These are phyloP conservation scores for Wickerhamiella azymoides DNA, from an alignment of 805 yeast species.

Conservation along the genomic window DNA sequence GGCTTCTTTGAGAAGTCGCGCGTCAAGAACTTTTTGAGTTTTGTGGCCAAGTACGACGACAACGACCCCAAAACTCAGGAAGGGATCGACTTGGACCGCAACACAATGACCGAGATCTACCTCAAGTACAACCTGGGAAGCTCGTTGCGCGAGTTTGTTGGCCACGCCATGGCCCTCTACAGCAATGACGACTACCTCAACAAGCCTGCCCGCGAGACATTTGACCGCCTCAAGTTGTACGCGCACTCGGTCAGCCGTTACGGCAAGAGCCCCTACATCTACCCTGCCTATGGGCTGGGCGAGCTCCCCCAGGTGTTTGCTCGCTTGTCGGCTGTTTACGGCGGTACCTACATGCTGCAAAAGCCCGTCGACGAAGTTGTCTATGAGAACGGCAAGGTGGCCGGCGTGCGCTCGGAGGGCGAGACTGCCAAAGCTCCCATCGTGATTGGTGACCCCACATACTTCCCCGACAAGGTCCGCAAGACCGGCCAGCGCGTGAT, in stretches of 20 bases:
- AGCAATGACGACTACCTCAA: slow-evolving; percentile 78
- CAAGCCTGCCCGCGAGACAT: slow-evolving; percentile 84
- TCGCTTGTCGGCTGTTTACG: slow-evolving; percentile 88
- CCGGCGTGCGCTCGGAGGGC: slow-evolving; percentile 81
- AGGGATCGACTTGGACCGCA: slow-evolving; percentile 66
- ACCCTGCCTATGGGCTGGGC: slow-evolving; percentile 92
- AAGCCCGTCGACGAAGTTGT: slow-evolving; percentile 86
- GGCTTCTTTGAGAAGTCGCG: slow-evolving; percentile 93
- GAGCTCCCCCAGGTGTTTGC: slow-evolving; percentile 99
- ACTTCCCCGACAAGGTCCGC: slow-evolving; percentile 73
- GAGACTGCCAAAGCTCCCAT: slow-evolving; percentile 86
- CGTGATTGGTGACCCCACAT: slow-evolving; percentile 95
- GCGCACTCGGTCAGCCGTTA: slow-evolving; percentile 84
- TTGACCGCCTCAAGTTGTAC: slow-evolving; percentile 73
- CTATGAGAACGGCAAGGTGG: slow-evolving; percentile 58
- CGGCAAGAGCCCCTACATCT: slow-evolving; percentile 92
- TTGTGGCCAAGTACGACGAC: slow-evolving; percentile 68
- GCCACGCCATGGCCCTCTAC: slow-evolving; percentile 98
- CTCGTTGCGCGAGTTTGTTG: slow-evolving; percentile 91
- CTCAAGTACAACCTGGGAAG: slow-evolving; percentile 78
- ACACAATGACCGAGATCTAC: slow-evolving; percentile 85
- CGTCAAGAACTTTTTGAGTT: slow-evolving; percentile 84
- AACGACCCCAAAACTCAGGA: slow-evolving; percentile 69
- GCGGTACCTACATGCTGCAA: slow-evolving; percentile 97
- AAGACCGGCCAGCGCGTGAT: slow-evolving; percentile 62